These are phyloP conservation scores for Scheffersomyces titani DNA, from an alignment of 1,139 yeast species.

Conservation along the genomic window DNA sequence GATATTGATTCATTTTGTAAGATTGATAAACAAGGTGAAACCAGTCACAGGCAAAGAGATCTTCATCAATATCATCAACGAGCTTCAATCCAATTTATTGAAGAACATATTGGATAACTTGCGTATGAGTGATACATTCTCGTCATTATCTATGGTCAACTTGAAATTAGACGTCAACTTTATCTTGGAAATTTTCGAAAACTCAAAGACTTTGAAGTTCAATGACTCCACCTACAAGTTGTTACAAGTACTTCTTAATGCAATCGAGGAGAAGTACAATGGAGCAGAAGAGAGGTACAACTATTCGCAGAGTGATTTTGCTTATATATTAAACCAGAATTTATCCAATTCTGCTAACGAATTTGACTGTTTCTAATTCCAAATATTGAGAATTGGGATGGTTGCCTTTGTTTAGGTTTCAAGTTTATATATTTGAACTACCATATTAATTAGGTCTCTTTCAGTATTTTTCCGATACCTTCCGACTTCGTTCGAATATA, in stretches of 20 bases:
- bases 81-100: conserved; percentile 39
- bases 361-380: conserved; percentile 25
- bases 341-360: conserved; percentile 36
- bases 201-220: conserved; percentile 34
- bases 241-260: conserved; percentile 34
- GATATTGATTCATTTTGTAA: conserved; percentile 43
- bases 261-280: conserved; percentile 26
- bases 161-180: conserved; percentile 42
- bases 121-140: conserved; percentile 18
- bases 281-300: conserved; percentile 20
- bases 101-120: conserved; percentile 36
- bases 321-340: conserved; percentile 27
- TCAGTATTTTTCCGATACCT: neutral
- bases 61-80: conserved; percentile 39
- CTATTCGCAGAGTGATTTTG: conserved; percentile 28
- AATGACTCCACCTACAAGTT: conserved; percentile 39
- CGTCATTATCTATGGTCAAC: conserved; percentile 22
- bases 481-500: neutral
- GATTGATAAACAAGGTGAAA: conserved; percentile 40
- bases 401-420: neutral
- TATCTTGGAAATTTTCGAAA: conserved; percentile 43
- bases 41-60: conserved; percentile 44
- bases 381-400: neutral
- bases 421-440: neutral
- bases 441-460: neutral